Evolutionary conservation across 179 eudicot genomes (phyloP).

Genomic region (Gypsophila paniculata): DNA sequence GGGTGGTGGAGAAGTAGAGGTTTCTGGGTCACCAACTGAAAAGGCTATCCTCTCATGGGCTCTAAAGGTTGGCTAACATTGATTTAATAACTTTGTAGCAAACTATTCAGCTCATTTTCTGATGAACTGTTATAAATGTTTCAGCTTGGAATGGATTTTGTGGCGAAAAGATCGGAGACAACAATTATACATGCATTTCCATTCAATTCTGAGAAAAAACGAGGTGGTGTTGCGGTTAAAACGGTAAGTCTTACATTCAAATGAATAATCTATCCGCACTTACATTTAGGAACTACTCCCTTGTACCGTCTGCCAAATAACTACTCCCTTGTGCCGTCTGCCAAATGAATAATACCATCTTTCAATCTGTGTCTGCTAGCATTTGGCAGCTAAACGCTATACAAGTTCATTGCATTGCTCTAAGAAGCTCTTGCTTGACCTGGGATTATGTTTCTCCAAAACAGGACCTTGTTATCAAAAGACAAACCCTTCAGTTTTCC

Average conservation of each 20-base stretch:
- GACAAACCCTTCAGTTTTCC: background rate
- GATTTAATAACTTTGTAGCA: background rate
- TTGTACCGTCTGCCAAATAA: background rate
- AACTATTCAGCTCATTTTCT: constrained; percentile 7
- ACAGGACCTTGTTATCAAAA: background rate
- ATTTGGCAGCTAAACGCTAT: background rate
- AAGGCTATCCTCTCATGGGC: constrained; percentile 49
- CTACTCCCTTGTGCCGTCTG: too few species aligned
- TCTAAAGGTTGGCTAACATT: constrained; percentile 31
- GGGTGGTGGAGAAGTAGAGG: constrained; percentile 41
- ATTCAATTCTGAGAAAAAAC: constrained; percentile 49
- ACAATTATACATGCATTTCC: constrained; percentile 44
- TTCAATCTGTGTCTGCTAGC: background rate
- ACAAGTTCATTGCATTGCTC: background rate
- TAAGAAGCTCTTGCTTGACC: background rate
- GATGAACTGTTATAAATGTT: background rate
- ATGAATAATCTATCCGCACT: background rate
- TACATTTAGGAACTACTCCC: background rate
- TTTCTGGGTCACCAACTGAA: constrained; percentile 50
- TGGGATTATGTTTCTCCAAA: background rate
- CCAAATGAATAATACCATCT: background rate
- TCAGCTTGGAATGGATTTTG: constrained; percentile 42
- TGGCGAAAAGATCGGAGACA: constrained; percentile 35
- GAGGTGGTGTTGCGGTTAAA: constrained; percentile 45
- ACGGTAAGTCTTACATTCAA: constrained; percentile 27